phyloP scores from a whole-genome alignment of 495 filamentous ascomycete genomes.

The Penicillium roqueforti region DNA sequence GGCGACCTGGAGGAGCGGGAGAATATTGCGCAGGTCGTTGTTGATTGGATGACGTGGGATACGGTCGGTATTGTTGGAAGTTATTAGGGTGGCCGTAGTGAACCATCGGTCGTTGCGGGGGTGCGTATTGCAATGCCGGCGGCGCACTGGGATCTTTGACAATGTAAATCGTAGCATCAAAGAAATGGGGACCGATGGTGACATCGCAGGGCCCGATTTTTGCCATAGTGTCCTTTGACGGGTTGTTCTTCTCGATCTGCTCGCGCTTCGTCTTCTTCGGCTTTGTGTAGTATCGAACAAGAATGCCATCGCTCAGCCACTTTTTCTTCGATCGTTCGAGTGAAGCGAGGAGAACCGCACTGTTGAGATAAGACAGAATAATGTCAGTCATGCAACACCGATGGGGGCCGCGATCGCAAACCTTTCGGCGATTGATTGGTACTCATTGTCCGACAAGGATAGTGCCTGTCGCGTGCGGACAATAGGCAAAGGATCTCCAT shows the following conservation, averaged over 20 bases:
- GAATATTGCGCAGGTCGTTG: constrained; percentile 33
- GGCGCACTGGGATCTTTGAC: constrained; percentile 68
- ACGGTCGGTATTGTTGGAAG: constrained; percentile 46
- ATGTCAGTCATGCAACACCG: constrained; percentile 14
- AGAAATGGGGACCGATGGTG: constrained; percentile 83
- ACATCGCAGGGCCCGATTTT: constrained; percentile 78
- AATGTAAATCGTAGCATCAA: constrained; percentile 80
- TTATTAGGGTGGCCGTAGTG: constrained; percentile 66
- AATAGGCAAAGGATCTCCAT: constrained; percentile 70
- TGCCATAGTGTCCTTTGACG: constrained; percentile 79
- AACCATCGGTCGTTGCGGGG: constrained; percentile 56
- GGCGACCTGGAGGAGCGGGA: constrained; percentile 25
- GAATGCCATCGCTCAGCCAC: constrained; percentile 85
- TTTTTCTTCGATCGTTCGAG: constrained; percentile 77
- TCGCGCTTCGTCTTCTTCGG: constrained; percentile 76
- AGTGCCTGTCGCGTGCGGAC: constrained; percentile 63
- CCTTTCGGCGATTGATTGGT: constrained; percentile 83
- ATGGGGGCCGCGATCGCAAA: constrained; percentile 25
- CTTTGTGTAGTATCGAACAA: constrained; percentile 93
- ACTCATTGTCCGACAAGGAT: constrained; percentile 62
- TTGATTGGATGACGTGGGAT: constrained; percentile 42
- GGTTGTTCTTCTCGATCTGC: constrained; percentile 68
- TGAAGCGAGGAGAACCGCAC: constrained; percentile 79
- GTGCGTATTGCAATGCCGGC: constrained; percentile 41
- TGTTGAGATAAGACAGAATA: constrained; percentile 28